Evolutionary conservation across 1,284 basidiomycete genomes (phyloP).

Genomic region (Porodaedalea pini): DNA sequence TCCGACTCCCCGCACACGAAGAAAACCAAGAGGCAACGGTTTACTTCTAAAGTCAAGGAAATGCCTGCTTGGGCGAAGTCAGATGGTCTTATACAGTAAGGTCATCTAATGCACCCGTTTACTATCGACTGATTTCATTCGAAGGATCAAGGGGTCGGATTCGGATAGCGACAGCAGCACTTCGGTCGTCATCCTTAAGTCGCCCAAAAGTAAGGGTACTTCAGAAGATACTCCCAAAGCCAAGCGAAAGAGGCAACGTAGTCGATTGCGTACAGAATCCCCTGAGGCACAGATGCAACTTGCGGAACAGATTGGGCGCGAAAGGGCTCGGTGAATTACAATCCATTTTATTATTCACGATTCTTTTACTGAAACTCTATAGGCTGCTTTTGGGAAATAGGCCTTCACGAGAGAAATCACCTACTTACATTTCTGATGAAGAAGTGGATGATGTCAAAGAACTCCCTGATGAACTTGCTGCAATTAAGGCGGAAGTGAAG

Average conservation of each 20-base stretch:
- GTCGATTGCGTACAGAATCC: constrained; percentile 66
- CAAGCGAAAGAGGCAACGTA: constrained; percentile 42
- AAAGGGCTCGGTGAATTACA: not conserved
- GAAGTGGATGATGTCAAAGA: constrained; percentile 47
- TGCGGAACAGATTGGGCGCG: constrained; percentile 31
- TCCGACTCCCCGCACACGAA: constrained; percentile 6
- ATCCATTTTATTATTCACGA: not conserved
- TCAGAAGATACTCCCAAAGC: constrained; percentile 29
- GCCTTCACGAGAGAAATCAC: constrained; percentile 39
- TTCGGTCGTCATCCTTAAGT: constrained; percentile 35
- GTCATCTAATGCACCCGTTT: too few species aligned
- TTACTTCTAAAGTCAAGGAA: constrained; percentile 4
- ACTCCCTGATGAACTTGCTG: constrained; percentile 58
- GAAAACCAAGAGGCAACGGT: not conserved
- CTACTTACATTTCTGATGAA: constrained; percentile 38
- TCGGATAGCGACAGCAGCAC: constrained; percentile 49
- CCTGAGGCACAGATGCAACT: constrained; percentile 61
- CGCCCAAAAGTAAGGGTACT: constrained; percentile 25
- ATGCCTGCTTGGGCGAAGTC: constrained; percentile 7
- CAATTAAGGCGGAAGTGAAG: constrained; percentile 43
- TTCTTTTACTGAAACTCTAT: not conserved
- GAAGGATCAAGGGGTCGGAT: constrained; percentile 1
- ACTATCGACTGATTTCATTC: not conserved
- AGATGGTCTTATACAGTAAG: constrained; percentile 7
- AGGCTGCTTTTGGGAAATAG: not conserved